Conservation (phyloP, 2,329 filamentous ascomycete species). For the Fusarium sp. region DNA sequence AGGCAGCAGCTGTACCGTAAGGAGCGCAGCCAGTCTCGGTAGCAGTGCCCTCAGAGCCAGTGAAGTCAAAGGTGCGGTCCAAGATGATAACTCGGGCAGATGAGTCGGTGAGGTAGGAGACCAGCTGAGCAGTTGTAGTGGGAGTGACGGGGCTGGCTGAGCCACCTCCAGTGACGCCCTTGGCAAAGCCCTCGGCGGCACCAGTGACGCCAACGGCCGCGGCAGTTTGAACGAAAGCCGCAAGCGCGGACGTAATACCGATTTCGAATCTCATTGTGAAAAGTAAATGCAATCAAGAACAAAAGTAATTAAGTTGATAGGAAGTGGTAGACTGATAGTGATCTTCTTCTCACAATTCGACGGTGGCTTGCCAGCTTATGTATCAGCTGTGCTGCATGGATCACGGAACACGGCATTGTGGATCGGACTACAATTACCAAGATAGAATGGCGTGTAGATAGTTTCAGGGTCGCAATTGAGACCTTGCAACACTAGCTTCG, state of each 20-base stretch:
- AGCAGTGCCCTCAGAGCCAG: slow-evolving; percentile 66
- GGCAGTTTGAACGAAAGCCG: slow-evolving; percentile 2
- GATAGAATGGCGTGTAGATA: not conserved
- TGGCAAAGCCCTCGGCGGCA: slow-evolving; percentile 59
- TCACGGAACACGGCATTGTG: slow-evolving; percentile 5
- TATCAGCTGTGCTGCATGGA: not conserved
- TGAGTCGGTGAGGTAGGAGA: slow-evolving; percentile 69
- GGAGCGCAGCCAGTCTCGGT: slow-evolving; percentile 71
- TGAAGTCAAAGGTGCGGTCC: slow-evolving; percentile 70
- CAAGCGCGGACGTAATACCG: not conserved
- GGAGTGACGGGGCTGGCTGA: slow-evolving; percentile 68
- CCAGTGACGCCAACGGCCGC: not conserved
- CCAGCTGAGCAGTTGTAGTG: slow-evolving; percentile 67
- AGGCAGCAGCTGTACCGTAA: slow-evolving; percentile 65
- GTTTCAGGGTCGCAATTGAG: not conserved
- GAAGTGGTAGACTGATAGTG: not conserved
- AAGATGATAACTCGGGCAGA: slow-evolving; percentile 70
- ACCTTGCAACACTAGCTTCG: not conserved
- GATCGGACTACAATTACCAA: not conserved
- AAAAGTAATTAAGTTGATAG: not conserved
- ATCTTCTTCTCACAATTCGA: not conserved
- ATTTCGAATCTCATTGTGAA: slow-evolving; percentile 1
- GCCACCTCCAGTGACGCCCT: slow-evolving; percentile 73
- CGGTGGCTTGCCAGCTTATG: not conserved
- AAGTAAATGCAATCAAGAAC: not conserved